These are phyloP conservation scores for Tricholoma hemisulphureum DNA, from an alignment of 768 basidiomycete species.

Conservation along the genomic window DNA sequence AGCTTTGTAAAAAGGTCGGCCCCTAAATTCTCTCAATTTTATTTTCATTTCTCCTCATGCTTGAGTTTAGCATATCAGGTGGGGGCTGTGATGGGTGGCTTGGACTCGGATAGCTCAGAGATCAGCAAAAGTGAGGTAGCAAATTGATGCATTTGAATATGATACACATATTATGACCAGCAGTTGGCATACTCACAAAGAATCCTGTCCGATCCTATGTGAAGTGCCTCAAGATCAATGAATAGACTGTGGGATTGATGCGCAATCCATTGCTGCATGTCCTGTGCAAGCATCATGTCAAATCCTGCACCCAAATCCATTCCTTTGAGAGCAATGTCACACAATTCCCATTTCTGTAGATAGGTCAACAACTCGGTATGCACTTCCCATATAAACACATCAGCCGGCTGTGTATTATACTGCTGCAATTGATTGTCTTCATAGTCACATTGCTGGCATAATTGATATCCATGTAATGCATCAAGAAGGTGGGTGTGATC, in stretches of 20 bases:
- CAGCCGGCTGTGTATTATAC: not conserved
- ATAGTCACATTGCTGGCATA: not conserved
- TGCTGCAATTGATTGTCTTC: not conserved
- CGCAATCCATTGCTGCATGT: not conserved
- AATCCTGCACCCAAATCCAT: not conserved
- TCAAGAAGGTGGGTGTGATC: not conserved
- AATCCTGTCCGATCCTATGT: not conserved
- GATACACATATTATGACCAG: not conserved
- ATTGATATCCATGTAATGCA: not conserved
- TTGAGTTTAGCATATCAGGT: not conserved
- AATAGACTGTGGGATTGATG: not conserved
- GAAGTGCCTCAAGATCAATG: not conserved
- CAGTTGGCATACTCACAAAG: not conserved
- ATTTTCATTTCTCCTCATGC: not conserved
- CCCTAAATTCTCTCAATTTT: not conserved
- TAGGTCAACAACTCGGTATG: not conserved
- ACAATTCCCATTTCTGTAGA: too few species aligned
- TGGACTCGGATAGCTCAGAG: too few species aligned
- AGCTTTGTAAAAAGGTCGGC: not conserved
- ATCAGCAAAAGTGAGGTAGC: too few species aligned
- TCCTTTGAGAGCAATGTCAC: not conserved
- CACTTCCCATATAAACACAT: not conserved
- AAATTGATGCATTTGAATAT: not conserved
- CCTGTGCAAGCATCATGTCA: not conserved
- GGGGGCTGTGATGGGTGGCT: not conserved